phyloP scores from a whole-genome alignment of 2,329 filamentous ascomycete genomes.

The Esteya vermicola region DNA sequence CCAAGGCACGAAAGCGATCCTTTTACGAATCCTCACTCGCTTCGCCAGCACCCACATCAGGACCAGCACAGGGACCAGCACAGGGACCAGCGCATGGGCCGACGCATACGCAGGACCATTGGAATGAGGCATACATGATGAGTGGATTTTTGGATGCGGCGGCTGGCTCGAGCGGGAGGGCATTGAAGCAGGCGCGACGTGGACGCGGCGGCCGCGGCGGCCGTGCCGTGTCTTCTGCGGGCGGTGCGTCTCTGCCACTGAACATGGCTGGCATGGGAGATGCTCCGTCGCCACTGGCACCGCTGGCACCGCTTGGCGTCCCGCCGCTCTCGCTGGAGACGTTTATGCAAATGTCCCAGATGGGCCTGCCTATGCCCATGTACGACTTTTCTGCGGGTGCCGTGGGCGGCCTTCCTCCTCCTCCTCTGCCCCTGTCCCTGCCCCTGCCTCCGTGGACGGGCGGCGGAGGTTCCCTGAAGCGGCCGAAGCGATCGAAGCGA shows the following conservation, averaged over 20 bases:
- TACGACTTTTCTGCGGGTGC: slow-evolving; percentile 14
- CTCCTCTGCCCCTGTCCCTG: background rate
- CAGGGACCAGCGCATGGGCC: slow-evolving; percentile 12
- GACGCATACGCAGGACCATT: too few relatives aligned
- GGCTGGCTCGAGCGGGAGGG: slow-evolving; percentile 23
- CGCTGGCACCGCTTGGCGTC: too few relatives aligned
- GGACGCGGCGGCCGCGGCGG: slow-evolving; percentile 31
- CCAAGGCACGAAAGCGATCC: slow-evolving; percentile 32
- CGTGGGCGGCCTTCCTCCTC: background rate
- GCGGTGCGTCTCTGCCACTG: background rate
- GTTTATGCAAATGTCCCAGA: slow-evolving; percentile 43
- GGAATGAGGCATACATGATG: too few relatives aligned
- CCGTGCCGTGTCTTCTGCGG: slow-evolving; percentile 11
- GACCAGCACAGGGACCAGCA: slow-evolving; percentile 7
- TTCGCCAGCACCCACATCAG: background rate
- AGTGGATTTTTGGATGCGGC: too few relatives aligned
- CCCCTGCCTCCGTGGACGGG: background rate
- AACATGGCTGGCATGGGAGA: too few relatives aligned
- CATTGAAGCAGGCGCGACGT: slow-evolving; percentile 46
- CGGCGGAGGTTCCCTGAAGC: slow-evolving; percentile 3
- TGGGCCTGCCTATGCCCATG: slow-evolving; percentile 29
- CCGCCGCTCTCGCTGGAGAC: slow-evolving; percentile 37
- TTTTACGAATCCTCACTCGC: slow-evolving; percentile 28
- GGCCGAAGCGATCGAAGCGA: slow-evolving; percentile 25
- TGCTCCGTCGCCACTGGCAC: too few relatives aligned